These are phyloP conservation scores for Rhynchosporium secalis DNA, from an alignment of 2,329 filamentous ascomycete genomes.

Conservation along the genomic window DNA sequence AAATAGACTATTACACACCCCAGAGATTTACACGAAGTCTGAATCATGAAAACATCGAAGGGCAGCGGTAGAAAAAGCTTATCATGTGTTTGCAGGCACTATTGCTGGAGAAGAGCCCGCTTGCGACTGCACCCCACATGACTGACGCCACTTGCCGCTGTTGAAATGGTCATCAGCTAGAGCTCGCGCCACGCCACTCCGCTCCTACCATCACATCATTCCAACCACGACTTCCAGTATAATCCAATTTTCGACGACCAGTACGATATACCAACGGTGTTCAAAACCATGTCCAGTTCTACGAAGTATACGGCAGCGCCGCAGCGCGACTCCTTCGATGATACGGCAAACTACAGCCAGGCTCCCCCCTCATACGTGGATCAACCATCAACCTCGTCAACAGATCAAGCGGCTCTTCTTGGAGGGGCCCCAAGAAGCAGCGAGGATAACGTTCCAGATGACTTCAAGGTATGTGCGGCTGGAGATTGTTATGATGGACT, in stretches of 20 bases:
- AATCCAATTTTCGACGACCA: neutral
- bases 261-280: neutral
- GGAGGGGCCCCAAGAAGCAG: constrained; percentile 69
- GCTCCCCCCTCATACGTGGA: constrained; percentile 81
- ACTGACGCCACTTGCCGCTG: neutral
- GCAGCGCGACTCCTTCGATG: constrained; percentile 82
- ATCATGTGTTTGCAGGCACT: too few species aligned
- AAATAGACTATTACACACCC: too few species aligned
- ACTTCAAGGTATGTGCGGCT: constrained; percentile 73
- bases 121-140: neutral
- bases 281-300: constrained; percentile 64
- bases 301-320: constrained; percentile 82
- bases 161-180: neutral
- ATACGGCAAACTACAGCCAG: constrained; percentile 63
- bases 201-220: neutral
- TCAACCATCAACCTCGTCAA: constrained; percentile 53
- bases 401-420: constrained; percentile 55
- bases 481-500: constrained; percentile 5
- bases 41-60: too few species aligned
- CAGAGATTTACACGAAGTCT: too few species aligned
- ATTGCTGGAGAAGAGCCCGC: neutral
- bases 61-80: too few species aligned
- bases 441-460: constrained; percentile 90
- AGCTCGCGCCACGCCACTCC: neutral
- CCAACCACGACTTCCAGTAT: constrained; percentile 1